Evolutionary conservation across 768 basidiomycete genomes (phyloP).

Genomic region (Auriculariales sp.): DNA sequence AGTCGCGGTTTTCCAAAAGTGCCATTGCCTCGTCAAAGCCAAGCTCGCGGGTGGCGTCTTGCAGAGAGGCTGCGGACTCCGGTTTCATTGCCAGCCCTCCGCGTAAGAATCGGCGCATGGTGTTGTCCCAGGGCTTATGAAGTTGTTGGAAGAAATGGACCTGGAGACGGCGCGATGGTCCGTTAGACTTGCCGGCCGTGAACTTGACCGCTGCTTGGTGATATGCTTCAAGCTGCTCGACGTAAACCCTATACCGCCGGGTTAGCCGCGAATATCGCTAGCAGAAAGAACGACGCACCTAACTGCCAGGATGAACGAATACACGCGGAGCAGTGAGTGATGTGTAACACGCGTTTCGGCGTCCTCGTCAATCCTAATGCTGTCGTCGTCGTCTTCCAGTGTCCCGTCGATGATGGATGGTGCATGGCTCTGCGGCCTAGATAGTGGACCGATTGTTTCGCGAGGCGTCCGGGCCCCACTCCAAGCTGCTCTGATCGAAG

Average conservation of each 20-base stretch:
- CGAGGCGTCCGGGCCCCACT: too few relatives aligned
- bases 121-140: slow-evolving; percentile 2
- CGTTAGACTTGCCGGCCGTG: slow-evolving; percentile 2
- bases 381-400: too few relatives aligned
- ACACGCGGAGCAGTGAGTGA: slow-evolving; percentile 12
- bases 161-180: slow-evolving; percentile 10
- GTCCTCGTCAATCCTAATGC: slow-evolving; percentile 1
- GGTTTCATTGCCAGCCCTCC: too few relatives aligned
- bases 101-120: too few relatives aligned
- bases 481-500: slow-evolving; percentile 9
- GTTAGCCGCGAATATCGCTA: not conserved
- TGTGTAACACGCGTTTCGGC: slow-evolving; percentile 2
- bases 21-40: slow-evolving; percentile 15
- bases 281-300: slow-evolving; percentile 6
- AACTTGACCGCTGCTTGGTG: not conserved
- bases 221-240: slow-evolving; percentile 9
- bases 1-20: slow-evolving; percentile 10
- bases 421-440: too few relatives aligned
- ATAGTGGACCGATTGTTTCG: too few relatives aligned
- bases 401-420: too few relatives aligned
- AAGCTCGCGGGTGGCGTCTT: slow-evolving; percentile 6
- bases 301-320: slow-evolving; percentile 13
- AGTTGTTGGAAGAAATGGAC: slow-evolving; percentile 16
- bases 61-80: not conserved
- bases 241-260: slow-evolving; percentile 9